phyloP scores from a whole-genome alignment of 2,329 filamentous ascomycete genomes.

The Colletotrichum phormii region DNA sequence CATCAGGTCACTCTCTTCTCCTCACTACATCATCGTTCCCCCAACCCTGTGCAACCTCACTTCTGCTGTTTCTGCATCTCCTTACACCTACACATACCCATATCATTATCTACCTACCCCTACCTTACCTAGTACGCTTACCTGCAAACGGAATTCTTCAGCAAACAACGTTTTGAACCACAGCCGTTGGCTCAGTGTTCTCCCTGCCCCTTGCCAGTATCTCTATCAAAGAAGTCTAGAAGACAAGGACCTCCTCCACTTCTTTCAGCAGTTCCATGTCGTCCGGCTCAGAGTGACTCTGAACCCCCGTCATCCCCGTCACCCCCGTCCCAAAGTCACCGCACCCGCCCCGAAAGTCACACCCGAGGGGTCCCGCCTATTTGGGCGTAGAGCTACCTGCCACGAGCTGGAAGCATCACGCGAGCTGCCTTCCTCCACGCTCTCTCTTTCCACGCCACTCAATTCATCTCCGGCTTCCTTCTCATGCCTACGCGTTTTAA shows the following conservation, averaged over 20 bases:
- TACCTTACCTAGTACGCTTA: background rate
- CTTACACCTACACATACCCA: constrained; percentile 1
- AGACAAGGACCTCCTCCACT: background rate
- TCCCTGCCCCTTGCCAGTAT: constrained; percentile 13
- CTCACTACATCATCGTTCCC: constrained; percentile 8
- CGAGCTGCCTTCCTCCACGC: constrained; percentile 30
- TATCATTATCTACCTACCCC: background rate
- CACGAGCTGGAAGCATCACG: constrained; percentile 34
- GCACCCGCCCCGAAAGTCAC: constrained; percentile 33
- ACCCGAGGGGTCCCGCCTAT: constrained; percentile 30
- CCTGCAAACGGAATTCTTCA: constrained; percentile 26
- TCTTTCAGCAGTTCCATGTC: background rate
- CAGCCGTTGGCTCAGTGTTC: background rate
- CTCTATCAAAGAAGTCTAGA: background rate
- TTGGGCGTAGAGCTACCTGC: constrained; percentile 26
- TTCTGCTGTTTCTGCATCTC: background rate
- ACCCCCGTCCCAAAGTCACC: constrained; percentile 27
- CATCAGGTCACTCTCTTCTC: constrained; percentile 17
- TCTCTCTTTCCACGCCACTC: constrained; percentile 11
- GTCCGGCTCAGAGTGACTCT: constrained; percentile 21
- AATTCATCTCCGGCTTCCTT: constrained; percentile 1
- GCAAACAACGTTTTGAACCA: background rate
- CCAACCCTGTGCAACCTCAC: background rate
- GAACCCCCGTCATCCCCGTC: background rate
- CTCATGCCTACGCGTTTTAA: constrained; percentile 14